phyloP scores from a whole-genome alignment of 2,329 filamentous ascomycete genomes.

The Epichloe scottii region DNA sequence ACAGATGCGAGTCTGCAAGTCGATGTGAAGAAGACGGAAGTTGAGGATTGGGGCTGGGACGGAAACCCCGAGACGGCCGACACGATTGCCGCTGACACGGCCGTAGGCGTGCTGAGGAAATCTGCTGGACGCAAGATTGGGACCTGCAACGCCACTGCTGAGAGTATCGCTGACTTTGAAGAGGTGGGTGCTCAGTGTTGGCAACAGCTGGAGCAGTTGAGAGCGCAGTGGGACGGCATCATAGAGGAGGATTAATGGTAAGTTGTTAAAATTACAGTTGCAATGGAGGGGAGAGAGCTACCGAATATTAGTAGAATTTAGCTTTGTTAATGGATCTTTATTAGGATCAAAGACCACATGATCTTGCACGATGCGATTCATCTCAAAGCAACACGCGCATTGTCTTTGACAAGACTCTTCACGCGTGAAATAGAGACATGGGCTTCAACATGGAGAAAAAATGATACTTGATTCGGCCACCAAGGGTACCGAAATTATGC shows the following conservation, averaged over 20 bases:
- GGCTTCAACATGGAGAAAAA: no score
- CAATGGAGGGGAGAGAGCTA: no score
- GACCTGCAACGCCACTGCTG: constrained; percentile 45
- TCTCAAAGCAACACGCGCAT: no score
- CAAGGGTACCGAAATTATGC: no score
- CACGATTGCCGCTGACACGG: constrained; percentile 28
- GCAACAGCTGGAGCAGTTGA: constrained; percentile 59
- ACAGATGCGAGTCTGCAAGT: constrained; percentile 44
- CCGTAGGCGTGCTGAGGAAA: constrained; percentile 35
- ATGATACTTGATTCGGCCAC: no score
- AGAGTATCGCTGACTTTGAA: constrained; percentile 50
- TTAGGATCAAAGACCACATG: no score
- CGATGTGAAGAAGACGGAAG: constrained; percentile 63
- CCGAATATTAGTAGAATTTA: no score
- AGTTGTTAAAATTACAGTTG: background rate
- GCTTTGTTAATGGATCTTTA: no score
- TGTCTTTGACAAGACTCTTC: no score
- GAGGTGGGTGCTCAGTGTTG: constrained; percentile 48
- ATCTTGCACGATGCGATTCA: no score
- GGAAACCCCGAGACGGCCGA: constrained; percentile 39
- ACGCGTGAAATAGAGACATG: no score
- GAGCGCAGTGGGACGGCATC: constrained; percentile 49
- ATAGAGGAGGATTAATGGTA: constrained; percentile 5
- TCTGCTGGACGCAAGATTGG: constrained; percentile 46
- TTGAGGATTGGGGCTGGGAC: constrained; percentile 73